These are phyloP conservation scores for Coemansia sp. DNA, from an alignment of 192 early-diverging fungal species.

Conservation along the genomic window DNA sequence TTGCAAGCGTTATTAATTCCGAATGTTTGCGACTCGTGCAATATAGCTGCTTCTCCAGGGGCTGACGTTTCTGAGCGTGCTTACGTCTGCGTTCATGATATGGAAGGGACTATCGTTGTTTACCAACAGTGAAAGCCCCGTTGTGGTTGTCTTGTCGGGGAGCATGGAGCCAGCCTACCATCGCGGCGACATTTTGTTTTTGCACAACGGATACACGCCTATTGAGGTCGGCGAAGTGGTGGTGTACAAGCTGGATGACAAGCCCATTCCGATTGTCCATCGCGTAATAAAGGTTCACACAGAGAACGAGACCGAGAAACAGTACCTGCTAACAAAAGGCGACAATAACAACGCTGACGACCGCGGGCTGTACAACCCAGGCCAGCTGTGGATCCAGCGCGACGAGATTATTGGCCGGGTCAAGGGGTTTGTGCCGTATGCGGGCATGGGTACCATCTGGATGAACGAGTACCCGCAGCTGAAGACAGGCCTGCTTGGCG, in stretches of 20 bases:
- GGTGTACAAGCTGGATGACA: slow-evolving; percentile 88
- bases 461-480: slow-evolving; percentile 95
- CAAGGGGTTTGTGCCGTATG: slow-evolving; percentile 82
- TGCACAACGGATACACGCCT: slow-evolving; percentile 69
- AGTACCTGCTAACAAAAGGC: slow-evolving; percentile 93
- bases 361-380: slow-evolving; percentile 79
- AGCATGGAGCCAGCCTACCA: slow-evolving; percentile 98
- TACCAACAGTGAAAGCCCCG: slow-evolving; percentile 91
- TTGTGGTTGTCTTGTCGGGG: slow-evolving; percentile 95
- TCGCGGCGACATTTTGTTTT: slow-evolving; percentile 89
- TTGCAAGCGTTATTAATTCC: not conserved
- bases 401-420: slow-evolving; percentile 91
- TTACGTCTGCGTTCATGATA: slow-evolving; percentile 92
- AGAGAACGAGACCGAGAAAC: slow-evolving; percentile 69
- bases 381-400: slow-evolving; percentile 89
- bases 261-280: slow-evolving; percentile 95
- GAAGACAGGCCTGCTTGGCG: slow-evolving; percentile 79
- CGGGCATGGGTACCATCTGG: slow-evolving; percentile 94
- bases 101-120: slow-evolving; percentile 89
- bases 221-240: slow-evolving; percentile 89
- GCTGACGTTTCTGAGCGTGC: slow-evolving; percentile 86
- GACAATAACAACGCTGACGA: slow-evolving; percentile 93
- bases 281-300: slow-evolving; percentile 91
- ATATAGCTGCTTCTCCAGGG: slow-evolving; percentile 63
- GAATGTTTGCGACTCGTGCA: not conserved